A percentile compares a stretch with the other conserved stretches of the same genome.
Conservation (phyloP, 148 eudicot species). For the Vaccinium darrowii region DNA sequence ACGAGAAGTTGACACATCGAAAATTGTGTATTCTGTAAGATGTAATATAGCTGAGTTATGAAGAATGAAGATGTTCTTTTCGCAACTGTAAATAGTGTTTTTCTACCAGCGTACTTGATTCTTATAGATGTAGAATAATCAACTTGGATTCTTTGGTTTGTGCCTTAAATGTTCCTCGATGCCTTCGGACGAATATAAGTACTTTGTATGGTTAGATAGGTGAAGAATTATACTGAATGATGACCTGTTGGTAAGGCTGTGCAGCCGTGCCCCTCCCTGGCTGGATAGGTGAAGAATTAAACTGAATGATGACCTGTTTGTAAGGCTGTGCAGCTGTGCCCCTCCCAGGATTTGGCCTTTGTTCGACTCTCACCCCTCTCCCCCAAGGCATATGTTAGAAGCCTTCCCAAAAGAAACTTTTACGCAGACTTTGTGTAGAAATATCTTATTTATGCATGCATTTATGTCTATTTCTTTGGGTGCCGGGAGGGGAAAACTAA, state of each 20-base stretch:
- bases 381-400: neutral
- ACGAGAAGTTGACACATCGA: neutral
- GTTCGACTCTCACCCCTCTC: neutral
- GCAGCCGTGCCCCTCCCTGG: neutral
- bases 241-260: neutral
- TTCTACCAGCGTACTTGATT: constrained; percentile 11
- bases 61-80: neutral
- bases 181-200: neutral
- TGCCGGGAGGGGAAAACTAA: neutral
- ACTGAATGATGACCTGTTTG: neutral
- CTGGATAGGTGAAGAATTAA: neutral
- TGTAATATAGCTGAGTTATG: neutral
- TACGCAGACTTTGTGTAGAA: neutral
- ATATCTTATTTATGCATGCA: neutral
- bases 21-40: neutral
- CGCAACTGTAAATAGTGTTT: neutral
- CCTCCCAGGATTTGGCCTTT: neutral
- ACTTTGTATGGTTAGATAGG: neutral
- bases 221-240: neutral
- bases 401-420: neutral
- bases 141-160: neutral
- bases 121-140: neutral
- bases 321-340: neutral
- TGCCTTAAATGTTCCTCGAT: neutral
- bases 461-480: neutral